These are phyloP conservation scores for Sphaerulina vaccinii DNA, from an alignment of 2,329 filamentous ascomycete genomes.

Conservation along the genomic window DNA sequence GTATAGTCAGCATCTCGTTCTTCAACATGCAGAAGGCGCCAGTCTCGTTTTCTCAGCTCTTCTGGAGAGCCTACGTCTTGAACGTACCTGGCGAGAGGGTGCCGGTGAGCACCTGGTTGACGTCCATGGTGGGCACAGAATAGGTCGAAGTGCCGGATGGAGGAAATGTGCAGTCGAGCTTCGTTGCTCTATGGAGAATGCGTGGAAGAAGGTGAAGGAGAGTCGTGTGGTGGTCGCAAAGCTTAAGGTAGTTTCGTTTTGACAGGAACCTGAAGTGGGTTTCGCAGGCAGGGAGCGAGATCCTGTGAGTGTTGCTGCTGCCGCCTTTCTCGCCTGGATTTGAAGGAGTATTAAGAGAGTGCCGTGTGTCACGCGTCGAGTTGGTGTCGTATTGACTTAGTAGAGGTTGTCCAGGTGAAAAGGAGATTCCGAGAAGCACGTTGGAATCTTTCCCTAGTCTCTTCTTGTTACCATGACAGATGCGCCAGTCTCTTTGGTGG, in stretches of 20 bases:
- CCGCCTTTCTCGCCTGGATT: no score
- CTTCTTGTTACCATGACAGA: no score
- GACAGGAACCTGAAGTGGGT: not conserved
- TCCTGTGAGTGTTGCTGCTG: not conserved
- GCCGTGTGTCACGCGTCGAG: no score
- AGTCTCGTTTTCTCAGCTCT: constrained; percentile 20
- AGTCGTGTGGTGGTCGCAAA: not conserved
- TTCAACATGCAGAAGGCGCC: constrained; percentile 22
- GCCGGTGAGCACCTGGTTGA: constrained; percentile 95
- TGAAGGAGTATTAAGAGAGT: no score
- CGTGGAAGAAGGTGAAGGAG: constrained; percentile 14
- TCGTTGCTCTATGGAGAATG: constrained; percentile 24
- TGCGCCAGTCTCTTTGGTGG: no score
- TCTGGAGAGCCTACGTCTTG: no score
- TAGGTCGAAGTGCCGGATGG: not conserved
- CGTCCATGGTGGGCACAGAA: constrained; percentile 70
- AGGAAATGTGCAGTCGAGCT: constrained; percentile 21
- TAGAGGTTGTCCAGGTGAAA: no score
- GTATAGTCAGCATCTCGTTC: constrained; percentile 27
- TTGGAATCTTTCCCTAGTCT: no score
- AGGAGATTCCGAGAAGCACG: no score
- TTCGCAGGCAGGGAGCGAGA: not conserved
- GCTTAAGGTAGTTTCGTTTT: not conserved
- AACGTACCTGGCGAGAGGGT: constrained; percentile 88
- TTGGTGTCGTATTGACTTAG: no score